A percentile compares a stretch with the other conserved stretches of the same genome.
phyloP scores from a whole-genome alignment of 2,329 filamentous ascomycete species.

The Elsinoe batatas region DNA sequence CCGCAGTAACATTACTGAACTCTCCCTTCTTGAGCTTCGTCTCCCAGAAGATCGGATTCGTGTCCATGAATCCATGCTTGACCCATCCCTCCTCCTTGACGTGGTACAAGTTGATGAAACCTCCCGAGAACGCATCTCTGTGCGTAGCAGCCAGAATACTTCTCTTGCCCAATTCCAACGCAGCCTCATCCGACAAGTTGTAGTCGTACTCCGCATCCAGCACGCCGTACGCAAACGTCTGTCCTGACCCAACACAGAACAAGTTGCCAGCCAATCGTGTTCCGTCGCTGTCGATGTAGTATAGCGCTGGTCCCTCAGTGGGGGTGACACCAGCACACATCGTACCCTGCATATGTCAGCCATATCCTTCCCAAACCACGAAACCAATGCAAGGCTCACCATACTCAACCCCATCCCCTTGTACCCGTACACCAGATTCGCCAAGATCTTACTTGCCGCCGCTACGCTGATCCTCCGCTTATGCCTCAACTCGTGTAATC shows the following conservation, averaged over 20 bases:
- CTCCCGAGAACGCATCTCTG: constrained; percentile 96
- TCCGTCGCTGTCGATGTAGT: constrained; percentile 98
- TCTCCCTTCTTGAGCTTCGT: constrained; percentile 98
- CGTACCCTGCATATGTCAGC: constrained; percentile 50
- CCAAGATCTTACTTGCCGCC: constrained; percentile 94
- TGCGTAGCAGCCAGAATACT: constrained; percentile 95
- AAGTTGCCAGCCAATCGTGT: constrained; percentile 87
- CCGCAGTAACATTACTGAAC: constrained; percentile 87
- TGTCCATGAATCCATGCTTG: constrained; percentile 96
- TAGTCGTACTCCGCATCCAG: constrained; percentile 92
- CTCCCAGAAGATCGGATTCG: constrained; percentile 99
- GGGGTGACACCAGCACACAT: constrained; percentile 97
- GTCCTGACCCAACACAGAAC: constrained; percentile 95
- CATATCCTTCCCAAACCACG: not conserved
- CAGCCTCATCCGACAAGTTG: constrained; percentile 77
- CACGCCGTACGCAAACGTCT: constrained; percentile 98
- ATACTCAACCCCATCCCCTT: constrained; percentile 98
- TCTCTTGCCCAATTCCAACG: constrained; percentile 78
- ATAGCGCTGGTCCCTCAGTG: constrained; percentile 90
- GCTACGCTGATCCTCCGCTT: constrained; percentile 98
- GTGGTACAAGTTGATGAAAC: constrained; percentile 97
- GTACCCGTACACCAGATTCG: constrained; percentile 96
- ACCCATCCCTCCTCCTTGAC: constrained; percentile 99
- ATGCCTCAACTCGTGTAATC: constrained; percentile 96
- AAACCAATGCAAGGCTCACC: constrained; percentile 31